These are phyloP conservation scores for Ceratobasidium theobromae DNA, from an alignment of 1,284 basidiomycete genomes.

Conservation along the genomic window DNA sequence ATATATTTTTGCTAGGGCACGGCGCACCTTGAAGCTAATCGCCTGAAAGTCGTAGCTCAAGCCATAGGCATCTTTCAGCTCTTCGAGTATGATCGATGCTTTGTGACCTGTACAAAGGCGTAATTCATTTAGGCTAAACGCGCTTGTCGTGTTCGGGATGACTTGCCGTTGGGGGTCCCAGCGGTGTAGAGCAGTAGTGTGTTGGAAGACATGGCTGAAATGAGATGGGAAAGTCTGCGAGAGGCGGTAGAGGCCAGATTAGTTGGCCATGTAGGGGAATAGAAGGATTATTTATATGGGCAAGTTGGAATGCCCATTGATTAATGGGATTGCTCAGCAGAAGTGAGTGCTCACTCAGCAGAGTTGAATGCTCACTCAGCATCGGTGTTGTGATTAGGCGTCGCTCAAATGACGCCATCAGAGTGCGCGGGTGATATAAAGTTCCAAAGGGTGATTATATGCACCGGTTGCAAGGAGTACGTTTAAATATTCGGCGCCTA, in stretches of 20 bases:
- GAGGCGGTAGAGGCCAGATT: not conserved
- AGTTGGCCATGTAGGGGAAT: not conserved
- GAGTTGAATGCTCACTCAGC: not conserved
- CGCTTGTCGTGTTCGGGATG: not conserved
- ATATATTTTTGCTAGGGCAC: not conserved
- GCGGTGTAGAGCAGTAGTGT: conserved; percentile 64
- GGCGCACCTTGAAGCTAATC: conserved; percentile 49
- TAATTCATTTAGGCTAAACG: not conserved
- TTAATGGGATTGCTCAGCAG: not conserved
- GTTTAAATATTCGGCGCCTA: too few species aligned
- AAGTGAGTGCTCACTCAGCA: not conserved
- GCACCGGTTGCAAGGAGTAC: not conserved
- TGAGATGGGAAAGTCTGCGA: not conserved
- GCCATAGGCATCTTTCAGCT: conserved; percentile 62
- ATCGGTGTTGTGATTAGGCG: not conserved
- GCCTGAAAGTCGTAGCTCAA: conserved; percentile 61
- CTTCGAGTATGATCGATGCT: conserved; percentile 63
- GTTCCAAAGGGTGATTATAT: not conserved
- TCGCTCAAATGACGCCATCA: conserved; percentile 5
- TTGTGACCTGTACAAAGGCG: conserved; percentile 37
- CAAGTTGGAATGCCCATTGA: not conserved
- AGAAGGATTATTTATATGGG: not conserved
- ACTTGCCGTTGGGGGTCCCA: conserved; percentile 63
- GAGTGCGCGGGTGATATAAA: not conserved
- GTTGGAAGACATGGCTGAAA: conserved; percentile 41